Evolutionary conservation across 106 monocot genomes (phyloP), one percentile per base, ranked within the genome.

Genomic region (Hemerocallis citrina): DNA sequence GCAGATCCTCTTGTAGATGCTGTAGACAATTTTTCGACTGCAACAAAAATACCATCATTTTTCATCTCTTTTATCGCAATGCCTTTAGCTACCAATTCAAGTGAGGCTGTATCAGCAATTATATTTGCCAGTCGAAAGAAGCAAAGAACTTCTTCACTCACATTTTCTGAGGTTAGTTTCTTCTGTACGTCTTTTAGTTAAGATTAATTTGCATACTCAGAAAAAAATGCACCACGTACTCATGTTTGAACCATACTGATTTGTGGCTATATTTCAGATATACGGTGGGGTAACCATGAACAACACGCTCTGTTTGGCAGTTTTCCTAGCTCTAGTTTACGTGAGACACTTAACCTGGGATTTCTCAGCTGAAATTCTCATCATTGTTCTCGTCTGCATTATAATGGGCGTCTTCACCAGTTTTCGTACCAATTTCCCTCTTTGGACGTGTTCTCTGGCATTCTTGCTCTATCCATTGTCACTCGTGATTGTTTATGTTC

Each of bases 221-320:
- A n/a, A n/a, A n/a, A n/a, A n/a, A n/a, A n/a, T n/a, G n/a, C n/a
- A n/a, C n/a, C n/a, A n/a, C n/a, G n/a, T n/a, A n/a, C n/a, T n/a
- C n/a, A n/a, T n/a, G n/a, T n/a, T n/a, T n/a, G n/a, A n/a, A n/a
- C n/a, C n/a, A n/a, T n/a, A n/a, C n/a, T n/a, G 39, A 44, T 19
- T 29, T 58, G 23, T 48, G 50, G 61, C 49, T 20, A 0, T 31
- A 52, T 9, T 66, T 76, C 74, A 92, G 95, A 74, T 96, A 21
- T 96, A 95, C 46, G 95, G 95, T 47, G 95, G 81, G 6, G 90
- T 79, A 27, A 90, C 95, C 6, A 96, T 96, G 95, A 96, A 96
- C 72, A 96, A 90, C 79, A 90, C 79, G 23, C 84, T 96, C n/a
- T 90, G 90, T 68, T 48, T 90, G 62, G 81, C 90, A 4, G 86